Conservation (phyloP, 768 basidiomycete species). For the Boletus pseudo-olivaceus region DNA sequence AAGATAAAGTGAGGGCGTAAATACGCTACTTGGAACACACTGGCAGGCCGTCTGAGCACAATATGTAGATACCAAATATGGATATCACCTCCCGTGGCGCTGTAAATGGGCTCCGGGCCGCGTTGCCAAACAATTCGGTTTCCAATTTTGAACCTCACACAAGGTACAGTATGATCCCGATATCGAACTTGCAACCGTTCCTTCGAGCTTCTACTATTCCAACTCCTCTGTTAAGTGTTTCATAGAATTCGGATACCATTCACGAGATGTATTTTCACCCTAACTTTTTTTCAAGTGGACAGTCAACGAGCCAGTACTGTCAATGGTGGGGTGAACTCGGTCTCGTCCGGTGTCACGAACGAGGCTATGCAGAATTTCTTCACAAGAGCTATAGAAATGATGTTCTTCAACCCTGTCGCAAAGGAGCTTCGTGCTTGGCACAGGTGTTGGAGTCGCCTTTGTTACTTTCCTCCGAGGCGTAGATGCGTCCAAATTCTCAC, state of each 20-base stretch:
- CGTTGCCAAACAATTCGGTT: background rate
- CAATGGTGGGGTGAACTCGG: background rate
- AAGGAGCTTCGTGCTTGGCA: background rate
- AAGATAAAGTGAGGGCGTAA: too few species aligned
- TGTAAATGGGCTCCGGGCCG: too few species aligned
- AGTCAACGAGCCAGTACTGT: too few species aligned
- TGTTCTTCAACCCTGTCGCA: background rate
- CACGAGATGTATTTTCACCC: background rate
- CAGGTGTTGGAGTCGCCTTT: too few species aligned
- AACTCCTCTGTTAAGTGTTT: background rate
- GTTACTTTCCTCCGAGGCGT: background rate
- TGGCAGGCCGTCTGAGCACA: too few species aligned
- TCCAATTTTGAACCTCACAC: background rate
- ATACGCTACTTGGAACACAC: background rate
- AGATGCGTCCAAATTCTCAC: background rate
- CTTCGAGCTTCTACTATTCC: background rate
- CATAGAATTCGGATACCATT: background rate
- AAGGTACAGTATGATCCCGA: background rate
- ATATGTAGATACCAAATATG: background rate
- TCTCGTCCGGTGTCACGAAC: background rate
- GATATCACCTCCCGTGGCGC: background rate
- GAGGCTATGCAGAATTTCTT: background rate
- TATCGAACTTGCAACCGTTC: background rate
- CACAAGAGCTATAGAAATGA: background rate
- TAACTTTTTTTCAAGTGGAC: background rate